A percentile compares a stretch with the other conserved stretches of the same genome.
Evolutionary conservation across 768 basidiomycete genomes (phyloP).

Genomic region (Tricholomella constricta): DNA sequence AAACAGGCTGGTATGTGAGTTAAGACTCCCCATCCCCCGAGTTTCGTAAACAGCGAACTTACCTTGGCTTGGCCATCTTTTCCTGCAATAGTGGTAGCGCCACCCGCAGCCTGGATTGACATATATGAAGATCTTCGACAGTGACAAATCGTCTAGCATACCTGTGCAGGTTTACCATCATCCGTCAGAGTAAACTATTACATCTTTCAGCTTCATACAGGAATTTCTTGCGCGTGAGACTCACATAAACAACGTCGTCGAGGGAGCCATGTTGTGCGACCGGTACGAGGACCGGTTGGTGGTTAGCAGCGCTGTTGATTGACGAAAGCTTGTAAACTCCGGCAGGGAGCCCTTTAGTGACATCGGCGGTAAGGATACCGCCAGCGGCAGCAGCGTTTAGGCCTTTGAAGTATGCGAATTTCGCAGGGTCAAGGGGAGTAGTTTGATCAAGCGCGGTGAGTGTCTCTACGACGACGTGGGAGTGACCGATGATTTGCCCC

Average conservation of each 20-base stretch:
- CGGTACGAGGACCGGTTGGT: constrained; percentile 59
- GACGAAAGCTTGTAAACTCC: constrained; percentile 62
- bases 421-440: constrained; percentile 46
- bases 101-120: too few relatives aligned
- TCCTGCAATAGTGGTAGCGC: not conserved
- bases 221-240: constrained; percentile 16
- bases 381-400: constrained; percentile 45
- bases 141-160: too few relatives aligned
- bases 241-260: constrained; percentile 59
- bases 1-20: not conserved
- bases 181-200: constrained; percentile 26
- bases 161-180: too few relatives aligned
- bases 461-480: constrained; percentile 58
- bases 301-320: constrained; percentile 60
- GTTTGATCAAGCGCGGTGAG: constrained; percentile 47
- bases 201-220: not conserved
- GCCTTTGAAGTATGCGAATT: constrained; percentile 62
- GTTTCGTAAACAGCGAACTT: not conserved
- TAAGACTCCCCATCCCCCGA: not conserved
- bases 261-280: too few relatives aligned
- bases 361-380: constrained; percentile 52
- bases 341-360: constrained; percentile 56
- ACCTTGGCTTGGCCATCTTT: not conserved
- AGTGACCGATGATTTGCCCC: constrained; percentile 58
- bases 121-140: too few relatives aligned